phyloP scores from a whole-genome alignment of 2,329 filamentous ascomycete genomes.

The Leptosphaerulina australis region DNA sequence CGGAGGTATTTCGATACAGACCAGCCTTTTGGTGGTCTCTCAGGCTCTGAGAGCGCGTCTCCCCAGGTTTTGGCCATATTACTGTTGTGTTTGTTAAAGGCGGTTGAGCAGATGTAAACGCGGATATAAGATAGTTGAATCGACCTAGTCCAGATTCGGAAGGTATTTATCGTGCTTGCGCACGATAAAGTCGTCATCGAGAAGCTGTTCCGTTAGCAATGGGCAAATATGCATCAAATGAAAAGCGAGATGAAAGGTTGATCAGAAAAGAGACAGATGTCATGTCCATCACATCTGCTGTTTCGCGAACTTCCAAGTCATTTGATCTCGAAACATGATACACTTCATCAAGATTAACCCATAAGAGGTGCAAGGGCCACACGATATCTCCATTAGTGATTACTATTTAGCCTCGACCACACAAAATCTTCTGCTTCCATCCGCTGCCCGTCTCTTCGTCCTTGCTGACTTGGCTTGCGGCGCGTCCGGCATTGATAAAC shows the following conservation, averaged over 20 bases:
- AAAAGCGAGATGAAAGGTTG: no score
- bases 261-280: conserved; percentile 5
- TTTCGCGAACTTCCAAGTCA: conserved; percentile 1
- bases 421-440: conserved; percentile 19
- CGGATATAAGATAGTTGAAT: conserved; percentile 1
- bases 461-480: conserved; percentile 26
- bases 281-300: conserved; percentile 11
- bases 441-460: conserved; percentile 25
- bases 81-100: conserved; percentile 11
- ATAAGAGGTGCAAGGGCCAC: neutral
- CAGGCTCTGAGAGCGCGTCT: conserved; percentile 8
- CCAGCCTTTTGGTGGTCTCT: conserved; percentile 5
- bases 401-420: conserved; percentile 2
- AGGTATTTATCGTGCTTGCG: conserved; percentile 37
- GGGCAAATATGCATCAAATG: neutral
- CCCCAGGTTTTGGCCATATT: conserved; percentile 28
- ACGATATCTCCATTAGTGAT: neutral
- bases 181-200: neutral
- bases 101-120: conserved; percentile 1
- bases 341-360: neutral
- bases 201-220: conserved; percentile 6
- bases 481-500: conserved; percentile 39
- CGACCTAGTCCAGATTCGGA: conserved; percentile 9
- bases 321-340: neutral
- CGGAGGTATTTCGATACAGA: conserved; percentile 9